Percentiles rank a stretch among this genome's conserved stretches.
Conservation (phyloP, 495 filamentous ascomycete species). For the Aeminium ludgeri region DNA sequence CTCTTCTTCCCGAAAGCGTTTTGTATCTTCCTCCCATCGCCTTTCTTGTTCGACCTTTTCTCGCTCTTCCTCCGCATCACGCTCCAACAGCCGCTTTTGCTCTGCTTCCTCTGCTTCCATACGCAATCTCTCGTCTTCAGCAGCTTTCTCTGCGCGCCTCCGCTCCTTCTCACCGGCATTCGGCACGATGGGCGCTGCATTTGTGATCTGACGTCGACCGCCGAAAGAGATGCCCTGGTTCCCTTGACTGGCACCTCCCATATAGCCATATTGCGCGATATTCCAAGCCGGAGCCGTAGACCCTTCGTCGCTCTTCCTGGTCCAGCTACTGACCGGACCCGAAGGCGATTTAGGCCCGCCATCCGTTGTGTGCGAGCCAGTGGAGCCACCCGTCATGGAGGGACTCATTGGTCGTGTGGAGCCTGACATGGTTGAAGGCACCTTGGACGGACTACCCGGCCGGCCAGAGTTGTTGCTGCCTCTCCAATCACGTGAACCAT, state of each 20-base stretch:
- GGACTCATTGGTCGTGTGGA: slow-evolving; percentile 35
- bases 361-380: slow-evolving; percentile 20
- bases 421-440: slow-evolving; percentile 17
- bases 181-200: slow-evolving; percentile 58
- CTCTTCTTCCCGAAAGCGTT: slow-evolving; percentile 50
- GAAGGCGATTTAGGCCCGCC: slow-evolving; percentile 26
- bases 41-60: slow-evolving; percentile 53
- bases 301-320: slow-evolving; percentile 63
- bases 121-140: slow-evolving; percentile 43
- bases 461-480: slow-evolving; percentile 20
- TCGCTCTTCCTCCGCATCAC: slow-evolving; percentile 53
- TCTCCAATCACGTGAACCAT: slow-evolving; percentile 11
- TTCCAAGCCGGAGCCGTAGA: slow-evolving; percentile 88
- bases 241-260: slow-evolving; percentile 93
- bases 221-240: slow-evolving; percentile 91
- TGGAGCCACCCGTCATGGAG: slow-evolving; percentile 30
- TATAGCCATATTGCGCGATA: slow-evolving; percentile 95
- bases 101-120: slow-evolving; percentile 51
- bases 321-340: slow-evolving; percentile 69
- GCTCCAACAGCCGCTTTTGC: slow-evolving; percentile 38
- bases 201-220: slow-evolving; percentile 80
- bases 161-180: slow-evolving; percentile 52
- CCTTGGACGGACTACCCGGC: slow-evolving; percentile 46
- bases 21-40: slow-evolving; percentile 65
- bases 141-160: slow-evolving; percentile 34